Conservation (phyloP, 495 filamentous ascomycete genomes). For the Thermothielavioides terrestris region DNA sequence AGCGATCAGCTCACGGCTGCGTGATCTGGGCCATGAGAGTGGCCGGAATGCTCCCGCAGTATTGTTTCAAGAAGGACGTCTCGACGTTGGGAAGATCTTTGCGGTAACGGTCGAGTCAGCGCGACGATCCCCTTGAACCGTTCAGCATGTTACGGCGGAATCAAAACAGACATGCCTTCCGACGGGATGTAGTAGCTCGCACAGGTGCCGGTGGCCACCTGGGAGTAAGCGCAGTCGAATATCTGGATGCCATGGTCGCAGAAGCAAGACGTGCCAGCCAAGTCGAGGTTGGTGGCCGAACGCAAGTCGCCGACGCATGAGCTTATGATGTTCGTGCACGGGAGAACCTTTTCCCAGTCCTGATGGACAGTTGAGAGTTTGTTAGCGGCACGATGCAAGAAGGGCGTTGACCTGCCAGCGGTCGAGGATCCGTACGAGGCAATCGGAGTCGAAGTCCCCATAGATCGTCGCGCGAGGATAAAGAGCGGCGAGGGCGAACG, state of each 20-base stretch:
- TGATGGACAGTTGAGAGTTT: background rate
- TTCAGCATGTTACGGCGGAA: no score
- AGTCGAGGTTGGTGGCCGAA: background rate
- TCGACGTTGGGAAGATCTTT: no score
- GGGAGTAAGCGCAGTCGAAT: constrained; percentile 12
- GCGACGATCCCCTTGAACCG: background rate
- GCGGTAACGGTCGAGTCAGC: no score
- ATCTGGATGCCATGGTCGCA: constrained; percentile 18
- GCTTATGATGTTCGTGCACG: constrained; percentile 11
- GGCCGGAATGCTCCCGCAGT: constrained; percentile 11
- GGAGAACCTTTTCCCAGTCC: background rate
- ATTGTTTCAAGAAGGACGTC: background rate
- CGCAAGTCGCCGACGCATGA: constrained; percentile 4
- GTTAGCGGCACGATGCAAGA: background rate
- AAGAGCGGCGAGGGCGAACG: constrained; percentile 4
- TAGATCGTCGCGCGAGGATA: constrained; percentile 8
- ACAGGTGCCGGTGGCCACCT: constrained; percentile 10
- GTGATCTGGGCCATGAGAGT: constrained; percentile 11
- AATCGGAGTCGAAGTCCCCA: background rate
- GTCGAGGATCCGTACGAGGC: background rate
- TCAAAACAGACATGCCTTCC: background rate
- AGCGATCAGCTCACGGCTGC: constrained; percentile 8
- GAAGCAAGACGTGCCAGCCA: constrained; percentile 6
- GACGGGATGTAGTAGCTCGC: background rate
- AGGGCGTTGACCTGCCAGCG: background rate